These are phyloP conservation scores for Rhizophagus prolifer DNA, from an alignment of 192 early-diverging fungal genomes.

Conservation along the genomic window DNA sequence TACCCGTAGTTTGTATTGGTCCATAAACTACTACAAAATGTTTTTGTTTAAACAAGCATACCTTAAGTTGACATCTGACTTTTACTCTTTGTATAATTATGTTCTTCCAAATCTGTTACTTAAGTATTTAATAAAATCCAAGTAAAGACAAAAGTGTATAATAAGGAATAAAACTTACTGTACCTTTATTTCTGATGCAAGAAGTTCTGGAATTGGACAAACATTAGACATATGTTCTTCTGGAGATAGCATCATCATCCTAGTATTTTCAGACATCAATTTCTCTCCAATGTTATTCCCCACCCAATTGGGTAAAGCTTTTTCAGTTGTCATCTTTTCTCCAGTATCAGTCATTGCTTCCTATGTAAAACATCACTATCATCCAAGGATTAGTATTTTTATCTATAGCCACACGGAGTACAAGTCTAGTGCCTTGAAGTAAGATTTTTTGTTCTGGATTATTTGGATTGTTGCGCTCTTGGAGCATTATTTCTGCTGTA, in stretches of 20 bases:
- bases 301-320: too few relatives aligned
- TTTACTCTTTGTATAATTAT: not conserved
- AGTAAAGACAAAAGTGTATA: too few relatives aligned
- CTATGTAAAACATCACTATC: conserved; percentile 6
- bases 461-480: too few relatives aligned
- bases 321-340: conserved; percentile 3
- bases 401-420: not conserved
- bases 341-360: conserved; percentile 7
- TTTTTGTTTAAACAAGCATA: not conserved
- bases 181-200: not conserved
- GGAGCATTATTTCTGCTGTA: too few relatives aligned
- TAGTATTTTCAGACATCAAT: too few relatives aligned
- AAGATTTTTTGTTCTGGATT: too few relatives aligned
- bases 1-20: not conserved
- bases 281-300: too few relatives aligned
- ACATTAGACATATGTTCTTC: not conserved
- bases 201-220: not conserved
- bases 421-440: not conserved
- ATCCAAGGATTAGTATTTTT: conserved; percentile 7
- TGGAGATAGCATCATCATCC: not conserved
- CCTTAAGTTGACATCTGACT: not conserved
- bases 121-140: not conserved
- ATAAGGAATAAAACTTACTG: not conserved
- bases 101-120: not conserved
- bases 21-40: not conserved